These are phyloP conservation scores for Penicillium mononematosum DNA, from an alignment of 495 filamentous ascomycete species.

Conservation along the genomic window DNA sequence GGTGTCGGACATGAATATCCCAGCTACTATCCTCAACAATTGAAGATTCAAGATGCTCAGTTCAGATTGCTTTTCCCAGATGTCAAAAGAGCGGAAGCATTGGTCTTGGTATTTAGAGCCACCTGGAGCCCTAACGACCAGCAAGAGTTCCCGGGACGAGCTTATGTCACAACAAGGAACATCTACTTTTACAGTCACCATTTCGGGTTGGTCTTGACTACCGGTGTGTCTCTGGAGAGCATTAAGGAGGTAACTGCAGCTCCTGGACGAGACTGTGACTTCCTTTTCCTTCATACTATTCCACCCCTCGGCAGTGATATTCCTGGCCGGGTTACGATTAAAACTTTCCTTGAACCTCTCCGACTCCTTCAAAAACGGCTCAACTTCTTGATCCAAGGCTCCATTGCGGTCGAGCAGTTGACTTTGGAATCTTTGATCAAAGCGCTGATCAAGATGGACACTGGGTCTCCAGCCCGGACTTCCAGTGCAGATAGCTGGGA, in stretches of 20 bases:
- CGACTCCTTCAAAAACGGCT: slow-evolving; percentile 77
- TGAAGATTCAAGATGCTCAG: slow-evolving; percentile 87
- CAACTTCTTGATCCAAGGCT: slow-evolving; percentile 77
- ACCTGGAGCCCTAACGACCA: slow-evolving; percentile 74
- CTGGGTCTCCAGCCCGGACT: slow-evolving; percentile 57
- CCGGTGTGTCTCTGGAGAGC: slow-evolving; percentile 65
- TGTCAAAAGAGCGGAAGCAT: slow-evolving; percentile 67
- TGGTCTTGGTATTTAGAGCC: slow-evolving; percentile 76
- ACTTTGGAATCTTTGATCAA: slow-evolving; percentile 63
- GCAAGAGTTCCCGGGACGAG: slow-evolving; percentile 81
- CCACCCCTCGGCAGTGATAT: slow-evolving; percentile 57
- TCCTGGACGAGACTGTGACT: slow-evolving; percentile 87
- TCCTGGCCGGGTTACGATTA: slow-evolving; percentile 75
- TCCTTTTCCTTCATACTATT: slow-evolving; percentile 83
- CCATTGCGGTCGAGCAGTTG: slow-evolving; percentile 62
- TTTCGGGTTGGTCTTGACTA: slow-evolving; percentile 84
- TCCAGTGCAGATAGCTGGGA: slow-evolving; percentile 93
- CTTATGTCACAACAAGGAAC: slow-evolving; percentile 80
- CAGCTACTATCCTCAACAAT: slow-evolving; percentile 73
- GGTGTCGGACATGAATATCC: slow-evolving; percentile 63
- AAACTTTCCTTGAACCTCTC: slow-evolving; percentile 88
- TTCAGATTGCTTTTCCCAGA: slow-evolving; percentile 88
- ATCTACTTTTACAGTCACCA: slow-evolving; percentile 97
- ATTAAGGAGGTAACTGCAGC: slow-evolving; percentile 89
- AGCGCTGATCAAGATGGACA: slow-evolving; percentile 66